Base-by-base conservation (phyloP, 75 land plant species). In the Ceratopteris richardii region DNA sequence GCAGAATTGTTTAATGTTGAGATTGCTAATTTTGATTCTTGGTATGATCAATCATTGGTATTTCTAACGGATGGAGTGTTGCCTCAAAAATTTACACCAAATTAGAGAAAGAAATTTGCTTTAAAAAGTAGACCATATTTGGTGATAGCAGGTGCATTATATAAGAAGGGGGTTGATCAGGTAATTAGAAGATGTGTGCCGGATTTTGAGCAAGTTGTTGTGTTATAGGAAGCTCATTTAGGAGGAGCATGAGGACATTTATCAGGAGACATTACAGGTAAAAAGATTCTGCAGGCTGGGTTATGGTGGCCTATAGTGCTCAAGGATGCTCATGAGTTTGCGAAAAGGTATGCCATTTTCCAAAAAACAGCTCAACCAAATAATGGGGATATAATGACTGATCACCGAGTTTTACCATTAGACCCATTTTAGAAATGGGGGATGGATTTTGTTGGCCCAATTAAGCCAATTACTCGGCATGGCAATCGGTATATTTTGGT, bases 81-180 rank as follows among this genome's bases (percentile, higher is more conserved):
- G 21, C 48, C 48, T 5, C 3, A 4, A 46, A 17, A 20, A 4
- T n/a, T 46, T 17, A 5, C 48, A 5, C 1, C 48, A 46, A 17
- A 46, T 46, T 14, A 46, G 21, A 46, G 48, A 20, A 46, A 17
- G 14, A 46, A 46, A 14, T n/a, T 46, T 17, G 48, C 21, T 2
- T 17, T 46, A 17, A 46, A 20, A 46, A 46, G 48, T 46, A 46
- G 1, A 17, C n/a, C 48, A 7, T 46, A 7, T 17, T 46, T 20
- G n/a, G 48, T 46, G 5, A 46, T 46, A 7, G 48, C 4, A 5
- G 48, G 48, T 2, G n/a, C 21, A 7, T 46, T 46, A 46, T 46
- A 46, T 46, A 46, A 46, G 48, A 46, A 46, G 14, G 48, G 48
- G 17, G 14, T 20, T 46, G 48, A 46, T 46, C 48, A 46, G 48